A percentile compares a stretch with the other conserved stretches of the same genome.
These are phyloP conservation scores for Lachancea thermotolerans DNA, from an alignment of 805 yeast genomes.

Conservation along the genomic window DNA sequence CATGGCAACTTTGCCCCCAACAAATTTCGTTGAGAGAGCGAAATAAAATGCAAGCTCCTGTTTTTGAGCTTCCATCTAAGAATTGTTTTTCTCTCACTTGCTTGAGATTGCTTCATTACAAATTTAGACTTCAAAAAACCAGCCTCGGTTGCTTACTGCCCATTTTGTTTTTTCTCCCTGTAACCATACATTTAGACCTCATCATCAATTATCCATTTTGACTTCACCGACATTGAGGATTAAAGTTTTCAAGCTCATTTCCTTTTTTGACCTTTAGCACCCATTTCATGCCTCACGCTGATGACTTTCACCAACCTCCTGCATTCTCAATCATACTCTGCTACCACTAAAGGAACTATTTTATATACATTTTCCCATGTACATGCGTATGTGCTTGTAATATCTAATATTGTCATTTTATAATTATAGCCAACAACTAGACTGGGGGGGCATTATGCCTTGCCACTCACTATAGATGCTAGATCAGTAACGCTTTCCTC, in stretches of 20 bases:
- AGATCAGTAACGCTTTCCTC: conserved; percentile 52
- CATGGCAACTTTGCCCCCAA: too few relatives aligned
- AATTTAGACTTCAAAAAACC: not conserved
- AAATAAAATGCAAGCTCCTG: too few relatives aligned
- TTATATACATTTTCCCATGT: conserved; percentile 6
- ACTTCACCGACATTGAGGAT: too few relatives aligned
- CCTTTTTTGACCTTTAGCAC: conserved; percentile 1
- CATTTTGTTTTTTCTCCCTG: conserved; percentile 2
- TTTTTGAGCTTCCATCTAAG: not conserved
- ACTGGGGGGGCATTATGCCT: conserved; percentile 10
- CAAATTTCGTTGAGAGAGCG: too few relatives aligned
- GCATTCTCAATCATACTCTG: conserved; percentile 1
- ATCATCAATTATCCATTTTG: not conserved
- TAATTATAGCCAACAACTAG: not conserved
- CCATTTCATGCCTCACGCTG: conserved; percentile 3
- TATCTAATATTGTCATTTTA: conserved; percentile 6
- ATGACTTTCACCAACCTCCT: not conserved
- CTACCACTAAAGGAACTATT: conserved; percentile 5
- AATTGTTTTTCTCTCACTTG: not conserved
- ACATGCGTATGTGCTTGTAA: conserved; percentile 7
- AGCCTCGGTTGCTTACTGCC: not conserved
- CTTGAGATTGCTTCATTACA: not conserved
- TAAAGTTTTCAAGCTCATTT: conserved; percentile 1
- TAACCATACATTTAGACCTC: not conserved
- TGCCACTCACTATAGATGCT: conserved; percentile 37